These are phyloP conservation scores for Hypoxylon sp. DNA, from an alignment of 2,329 filamentous ascomycete species.

Conservation along the genomic window DNA sequence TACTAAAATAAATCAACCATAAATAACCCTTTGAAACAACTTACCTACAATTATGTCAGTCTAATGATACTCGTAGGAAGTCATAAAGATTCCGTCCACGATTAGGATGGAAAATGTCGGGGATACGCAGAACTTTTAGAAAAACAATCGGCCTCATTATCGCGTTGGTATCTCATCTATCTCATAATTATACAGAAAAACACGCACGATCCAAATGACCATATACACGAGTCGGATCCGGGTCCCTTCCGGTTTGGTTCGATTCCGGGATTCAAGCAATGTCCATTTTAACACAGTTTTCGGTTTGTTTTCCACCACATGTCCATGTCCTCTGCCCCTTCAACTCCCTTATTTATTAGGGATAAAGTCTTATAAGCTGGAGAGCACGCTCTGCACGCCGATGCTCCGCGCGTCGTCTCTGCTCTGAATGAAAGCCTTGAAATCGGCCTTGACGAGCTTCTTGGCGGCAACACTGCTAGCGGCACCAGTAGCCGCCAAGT, in stretches of 20 bases:
- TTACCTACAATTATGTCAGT: neutral
- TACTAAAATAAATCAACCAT: constrained; percentile 8
- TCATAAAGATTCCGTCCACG: neutral
- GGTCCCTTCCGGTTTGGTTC: neutral
- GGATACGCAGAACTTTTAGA: neutral
- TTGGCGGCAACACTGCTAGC: constrained; percentile 60
- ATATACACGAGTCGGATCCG: constrained; percentile 11
- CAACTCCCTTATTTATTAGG: neutral
- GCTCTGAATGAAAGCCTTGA: constrained; percentile 87
- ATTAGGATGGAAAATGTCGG: neutral
- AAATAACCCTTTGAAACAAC: neutral
- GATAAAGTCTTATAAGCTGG: constrained; percentile 64
- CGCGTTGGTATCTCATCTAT: constrained; percentile 37
- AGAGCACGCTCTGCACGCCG: constrained; percentile 87
- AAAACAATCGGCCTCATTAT: constrained; percentile 14
- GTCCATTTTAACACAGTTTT: neutral
- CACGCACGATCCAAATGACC: constrained; percentile 29
- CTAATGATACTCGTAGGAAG: neutral
- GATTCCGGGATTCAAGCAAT: neutral
- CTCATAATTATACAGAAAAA: constrained; percentile 34
- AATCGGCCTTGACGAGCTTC: constrained; percentile 76
- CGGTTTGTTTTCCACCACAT: neutral
- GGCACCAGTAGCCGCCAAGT: constrained; percentile 62
- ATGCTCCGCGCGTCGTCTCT: constrained; percentile 86
- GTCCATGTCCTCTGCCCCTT: neutral